Evolutionary conservation across 1,139 yeast genomes (phyloP).

Genomic region (Saccharomyces uvarum): DNA sequence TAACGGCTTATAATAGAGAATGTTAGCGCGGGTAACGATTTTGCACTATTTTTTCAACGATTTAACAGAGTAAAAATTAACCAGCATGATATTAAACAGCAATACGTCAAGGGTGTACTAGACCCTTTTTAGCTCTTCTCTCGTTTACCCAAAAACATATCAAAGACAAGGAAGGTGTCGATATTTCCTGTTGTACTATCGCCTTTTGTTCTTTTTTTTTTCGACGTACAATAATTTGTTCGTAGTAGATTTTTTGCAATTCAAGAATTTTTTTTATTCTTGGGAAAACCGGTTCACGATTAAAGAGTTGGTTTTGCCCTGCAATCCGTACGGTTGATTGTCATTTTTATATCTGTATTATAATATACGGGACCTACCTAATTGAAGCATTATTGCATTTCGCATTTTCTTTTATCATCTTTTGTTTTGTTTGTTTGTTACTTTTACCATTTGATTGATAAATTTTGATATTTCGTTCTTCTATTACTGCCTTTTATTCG

Average conservation of each 20-base stretch:
- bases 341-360: neutral
- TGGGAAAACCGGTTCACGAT: neutral
- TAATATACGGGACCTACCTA: neutral
- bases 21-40: neutral
- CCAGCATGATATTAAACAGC: neutral
- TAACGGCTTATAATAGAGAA: neutral
- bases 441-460: neutral
- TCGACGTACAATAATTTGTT: neutral
- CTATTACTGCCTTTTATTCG: neutral
- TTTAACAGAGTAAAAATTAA: neutral
- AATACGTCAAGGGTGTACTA: neutral
- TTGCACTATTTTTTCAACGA: neutral
- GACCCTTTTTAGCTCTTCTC: neutral
- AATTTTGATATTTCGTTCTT: neutral
- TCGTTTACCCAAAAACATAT: neutral
- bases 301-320: neutral
- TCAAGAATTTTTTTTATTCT: neutral
- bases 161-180: neutral
- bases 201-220: neutral
- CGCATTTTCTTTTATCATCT: neutral
- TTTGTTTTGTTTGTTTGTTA: neutral
- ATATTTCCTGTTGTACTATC: neutral
- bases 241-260: neutral
- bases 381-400: neutral
- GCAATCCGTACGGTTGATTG: neutral